phyloP scores from a whole-genome alignment of 2,329 filamentous ascomycete species.

The Xylariaceae sp. region DNA sequence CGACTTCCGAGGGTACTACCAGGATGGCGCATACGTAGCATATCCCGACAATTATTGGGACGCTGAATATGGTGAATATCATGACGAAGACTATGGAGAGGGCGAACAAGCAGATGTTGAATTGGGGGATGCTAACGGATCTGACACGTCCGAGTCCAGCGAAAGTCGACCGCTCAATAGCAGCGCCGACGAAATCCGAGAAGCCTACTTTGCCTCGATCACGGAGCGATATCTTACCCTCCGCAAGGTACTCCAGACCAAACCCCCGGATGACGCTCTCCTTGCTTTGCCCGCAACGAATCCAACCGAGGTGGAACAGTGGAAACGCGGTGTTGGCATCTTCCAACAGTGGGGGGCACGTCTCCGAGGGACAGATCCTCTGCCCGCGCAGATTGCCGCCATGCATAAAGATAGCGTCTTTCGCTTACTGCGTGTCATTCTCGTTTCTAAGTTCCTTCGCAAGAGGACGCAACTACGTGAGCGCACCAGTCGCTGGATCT shows the following conservation, averaged over 20 bases:
- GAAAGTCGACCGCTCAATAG: constrained; percentile 31
- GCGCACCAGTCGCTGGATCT: constrained; percentile 76
- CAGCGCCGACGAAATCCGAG: constrained; percentile 45
- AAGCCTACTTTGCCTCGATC: constrained; percentile 65
- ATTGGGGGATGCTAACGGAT: constrained; percentile 29
- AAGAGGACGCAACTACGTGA: constrained; percentile 56
- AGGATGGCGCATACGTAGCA: constrained; percentile 75
- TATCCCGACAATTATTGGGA: constrained; percentile 41
- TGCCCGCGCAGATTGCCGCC: constrained; percentile 56
- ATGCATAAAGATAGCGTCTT: constrained; percentile 65
- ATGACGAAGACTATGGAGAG: constrained; percentile 29
- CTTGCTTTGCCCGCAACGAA: constrained; percentile 51
- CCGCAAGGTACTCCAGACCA: constrained; percentile 55
- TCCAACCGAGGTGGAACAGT: constrained; percentile 52
- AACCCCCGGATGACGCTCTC: constrained; percentile 51
- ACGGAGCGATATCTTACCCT: constrained; percentile 61
- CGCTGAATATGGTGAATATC: constrained; percentile 25
- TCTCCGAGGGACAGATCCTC: constrained; percentile 51
- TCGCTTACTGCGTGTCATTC: constrained; percentile 62
- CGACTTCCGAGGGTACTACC: constrained; percentile 62
- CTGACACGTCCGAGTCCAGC: constrained; percentile 27
- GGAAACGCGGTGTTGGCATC: constrained; percentile 47
- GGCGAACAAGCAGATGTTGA: constrained; percentile 31
- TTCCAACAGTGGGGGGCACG: constrained; percentile 50
- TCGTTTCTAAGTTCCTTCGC: constrained; percentile 59